Base-by-base conservation (phyloP, 2,329 filamentous ascomycete species). In the Bipolaris cookei region DNA sequence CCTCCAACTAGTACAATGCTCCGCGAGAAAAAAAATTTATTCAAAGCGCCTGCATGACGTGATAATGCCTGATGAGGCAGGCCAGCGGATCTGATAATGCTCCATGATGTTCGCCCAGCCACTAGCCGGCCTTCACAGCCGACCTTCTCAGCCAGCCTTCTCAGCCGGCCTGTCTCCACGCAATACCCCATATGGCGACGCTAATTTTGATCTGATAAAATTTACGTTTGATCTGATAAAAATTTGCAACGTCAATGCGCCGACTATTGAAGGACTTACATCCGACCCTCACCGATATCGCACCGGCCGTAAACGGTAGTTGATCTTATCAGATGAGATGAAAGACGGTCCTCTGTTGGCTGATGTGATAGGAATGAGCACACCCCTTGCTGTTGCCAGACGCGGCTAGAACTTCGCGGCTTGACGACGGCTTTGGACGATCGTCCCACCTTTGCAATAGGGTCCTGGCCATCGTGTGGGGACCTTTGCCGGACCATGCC, bases 251-350 rank as follows among this genome's bases (percentile, higher is more conserved):
- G 13, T 47, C 44, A 25, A 39, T 45, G 53, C 47, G 11, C 41
- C 13, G 20, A 16, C 28, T 30, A 8, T 25, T 49, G 37, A 54
- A 35, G 25, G 47, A 38, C 42, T 52, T 52, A 55, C n/a, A 2
- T 37, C 28, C 13, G 21, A 41, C 44, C n/a, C 45, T 58, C 55
- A 59, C 63, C 64, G 58, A 66, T 58, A 50, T 63, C 60, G 67
- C 59, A 51, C 49, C 35, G 18, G 34, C 28, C 14, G 14, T 20
- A 32, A 20, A 28, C 23, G 35, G 20, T 28, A 48, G 38, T 11
- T 45, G 37, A 69, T 70, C 67, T 71, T 69, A 71, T 71, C 67
- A 66, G 68, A 71, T 71, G 54, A 63, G 59, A 65, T 68, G 53
- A 34, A 59, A 45, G 51, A 41, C 58, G 51, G 39, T 32, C 48